phyloP scores from a whole-genome alignment of 371 early-diverging fungal species.

The Blyttiomyces sp. region DNA sequence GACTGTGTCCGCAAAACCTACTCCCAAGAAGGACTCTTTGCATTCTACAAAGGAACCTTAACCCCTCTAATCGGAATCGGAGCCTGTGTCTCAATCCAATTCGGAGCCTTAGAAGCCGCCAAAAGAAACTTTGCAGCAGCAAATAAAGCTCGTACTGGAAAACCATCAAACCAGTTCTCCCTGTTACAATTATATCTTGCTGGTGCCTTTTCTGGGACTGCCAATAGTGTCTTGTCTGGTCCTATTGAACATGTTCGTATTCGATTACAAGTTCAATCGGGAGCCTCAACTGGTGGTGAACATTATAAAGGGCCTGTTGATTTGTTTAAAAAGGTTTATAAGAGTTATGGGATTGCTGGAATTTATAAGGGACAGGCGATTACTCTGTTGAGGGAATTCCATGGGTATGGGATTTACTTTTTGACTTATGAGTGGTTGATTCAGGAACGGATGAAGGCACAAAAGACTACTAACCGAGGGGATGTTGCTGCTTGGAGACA shows the following conservation, averaged over 20 bases:
- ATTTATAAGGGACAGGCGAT: slow-evolving; percentile 54
- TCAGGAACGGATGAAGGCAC: slow-evolving; percentile 36
- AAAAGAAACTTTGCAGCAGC: slow-evolving; percentile 38
- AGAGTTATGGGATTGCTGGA: slow-evolving; percentile 39
- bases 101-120: slow-evolving; percentile 45
- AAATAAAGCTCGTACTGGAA: slow-evolving; percentile 16
- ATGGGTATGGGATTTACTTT: slow-evolving; percentile 43
- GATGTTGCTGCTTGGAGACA: slow-evolving; percentile 45
- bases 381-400: slow-evolving; percentile 49
- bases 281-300: slow-evolving; percentile 7
- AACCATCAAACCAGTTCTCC: slow-evolving; percentile 26
- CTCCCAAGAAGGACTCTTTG: slow-evolving; percentile 43
- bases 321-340: slow-evolving; percentile 36
- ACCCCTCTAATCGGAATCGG: slow-evolving; percentile 55
- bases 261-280: slow-evolving; percentile 49
- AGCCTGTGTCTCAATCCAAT: slow-evolving; percentile 59
- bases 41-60: slow-evolving; percentile 58
- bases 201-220: slow-evolving; percentile 50
- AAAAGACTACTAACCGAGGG: slow-evolving; percentile 23
- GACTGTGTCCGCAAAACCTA: slow-evolving; percentile 49
- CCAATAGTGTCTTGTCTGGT: slow-evolving; percentile 50
- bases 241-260: slow-evolving; percentile 58
- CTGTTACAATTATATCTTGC: slow-evolving; percentile 41
- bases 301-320: slow-evolving; percentile 47
- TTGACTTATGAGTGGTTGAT: slow-evolving; percentile 49